Evolutionary conservation across 768 basidiomycete genomes (phyloP).

Genomic region (Collybiopsis luxurians): DNA sequence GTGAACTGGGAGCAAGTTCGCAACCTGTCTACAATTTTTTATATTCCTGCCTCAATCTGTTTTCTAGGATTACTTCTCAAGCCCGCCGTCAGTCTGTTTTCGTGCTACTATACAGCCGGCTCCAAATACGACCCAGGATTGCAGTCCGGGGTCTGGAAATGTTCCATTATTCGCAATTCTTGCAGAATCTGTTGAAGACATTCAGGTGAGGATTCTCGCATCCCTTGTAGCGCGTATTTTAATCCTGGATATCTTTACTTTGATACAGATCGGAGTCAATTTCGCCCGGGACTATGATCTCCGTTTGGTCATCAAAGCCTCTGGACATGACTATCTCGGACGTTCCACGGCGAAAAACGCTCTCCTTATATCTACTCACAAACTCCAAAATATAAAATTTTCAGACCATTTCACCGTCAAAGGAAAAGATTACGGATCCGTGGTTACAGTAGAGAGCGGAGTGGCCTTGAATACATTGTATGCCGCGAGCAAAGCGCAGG

Average conservation of each 20-base stretch:
- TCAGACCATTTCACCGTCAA: constrained; percentile 16
- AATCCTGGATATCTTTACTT: not conserved
- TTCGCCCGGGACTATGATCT: constrained; percentile 27
- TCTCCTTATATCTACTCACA: constrained; percentile 40
- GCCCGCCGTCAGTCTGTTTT: constrained; percentile 23
- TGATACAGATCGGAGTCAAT: constrained; percentile 23
- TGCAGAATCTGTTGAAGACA: constrained; percentile 25
- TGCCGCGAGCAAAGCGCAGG: constrained; percentile 15
- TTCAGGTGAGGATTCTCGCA: constrained; percentile 26
- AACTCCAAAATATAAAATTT: constrained; percentile 32
- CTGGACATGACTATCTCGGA: constrained; percentile 42
- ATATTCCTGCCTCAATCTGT: not conserved
- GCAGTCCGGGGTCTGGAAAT: constrained; percentile 22
- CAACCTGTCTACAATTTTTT: not conserved
- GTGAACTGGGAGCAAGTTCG: constrained; percentile 12
- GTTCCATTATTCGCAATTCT: constrained; percentile 27
- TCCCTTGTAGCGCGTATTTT: too few relatives aligned
- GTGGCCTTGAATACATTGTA: constrained; percentile 19
- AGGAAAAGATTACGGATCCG: constrained; percentile 19
- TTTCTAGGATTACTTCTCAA: constrained; percentile 21
- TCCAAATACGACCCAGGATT: constrained; percentile 18
- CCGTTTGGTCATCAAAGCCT: constrained; percentile 28
- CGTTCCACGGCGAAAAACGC: constrained; percentile 38
- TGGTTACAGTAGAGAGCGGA: constrained; percentile 27
- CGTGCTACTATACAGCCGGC: not conserved